Evolutionary conservation across 73 alveolate genomes (phyloP).

Genomic region (Tetrahymena elliotti): DNA sequence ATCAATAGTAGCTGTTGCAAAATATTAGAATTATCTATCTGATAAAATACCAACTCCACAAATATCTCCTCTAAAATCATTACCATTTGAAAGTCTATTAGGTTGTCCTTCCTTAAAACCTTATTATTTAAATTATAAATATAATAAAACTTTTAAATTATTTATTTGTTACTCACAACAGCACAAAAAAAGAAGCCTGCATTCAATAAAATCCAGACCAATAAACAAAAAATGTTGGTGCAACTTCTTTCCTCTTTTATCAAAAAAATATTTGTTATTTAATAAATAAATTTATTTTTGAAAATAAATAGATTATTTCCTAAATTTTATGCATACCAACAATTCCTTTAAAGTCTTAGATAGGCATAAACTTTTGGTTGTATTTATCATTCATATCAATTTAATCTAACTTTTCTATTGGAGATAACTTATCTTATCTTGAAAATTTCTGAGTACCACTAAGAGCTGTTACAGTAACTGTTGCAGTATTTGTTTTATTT

Average conservation of each 20-base stretch:
- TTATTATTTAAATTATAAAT: not conserved
- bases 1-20: constrained; percentile 28
- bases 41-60: constrained; percentile 24
- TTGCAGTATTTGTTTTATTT: not conserved
- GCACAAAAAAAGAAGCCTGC: constrained; percentile 5
- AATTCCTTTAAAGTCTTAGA: constrained; percentile 38
- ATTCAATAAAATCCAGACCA: constrained; percentile 6
- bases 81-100: constrained; percentile 29
- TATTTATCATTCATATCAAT: constrained; percentile 21
- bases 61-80: constrained; percentile 41
- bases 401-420: constrained; percentile 29
- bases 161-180: not conserved
- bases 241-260: constrained; percentile 19
- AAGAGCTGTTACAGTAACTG: not conserved
- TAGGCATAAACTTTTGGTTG: constrained; percentile 23
- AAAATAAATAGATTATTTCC: not conserved
- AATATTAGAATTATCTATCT: constrained; percentile 20
- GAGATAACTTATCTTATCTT: constrained; percentile 13
- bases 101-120: constrained; percentile 25
- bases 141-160: not conserved
- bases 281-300: not conserved
- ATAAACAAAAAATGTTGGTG: constrained; percentile 13
- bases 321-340: not conserved
- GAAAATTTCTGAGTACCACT: not conserved
- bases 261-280: not conserved